Conservation (phyloP, 495 filamentous ascomycete genomes). For the Copromyces sp. region DNA sequence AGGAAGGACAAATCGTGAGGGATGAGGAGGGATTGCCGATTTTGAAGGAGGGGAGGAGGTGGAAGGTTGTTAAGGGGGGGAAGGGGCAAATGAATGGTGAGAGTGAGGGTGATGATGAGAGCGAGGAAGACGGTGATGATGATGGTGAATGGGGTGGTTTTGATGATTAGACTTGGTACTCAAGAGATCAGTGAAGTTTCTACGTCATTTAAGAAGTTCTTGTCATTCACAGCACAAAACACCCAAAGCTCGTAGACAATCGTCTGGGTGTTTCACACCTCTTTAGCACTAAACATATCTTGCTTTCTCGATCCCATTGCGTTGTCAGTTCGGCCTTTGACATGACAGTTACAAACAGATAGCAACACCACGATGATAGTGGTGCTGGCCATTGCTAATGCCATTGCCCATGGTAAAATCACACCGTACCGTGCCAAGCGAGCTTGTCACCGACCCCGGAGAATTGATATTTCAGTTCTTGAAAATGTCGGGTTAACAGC, state of each 20-base stretch:
- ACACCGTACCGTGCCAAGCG: neutral
- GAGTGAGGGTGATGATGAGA: neutral
- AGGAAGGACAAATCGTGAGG: conserved; percentile 20
- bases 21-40: conserved; percentile 11
- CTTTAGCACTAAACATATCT: neutral
- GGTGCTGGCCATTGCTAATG: neutral
- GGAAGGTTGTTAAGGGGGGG: conserved; percentile 23
- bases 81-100: conserved; percentile 12
- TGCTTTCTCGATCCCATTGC: neutral
- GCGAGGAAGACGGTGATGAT: conserved; percentile 5
- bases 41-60: neutral
- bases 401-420: neutral
- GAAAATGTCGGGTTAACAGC: neutral
- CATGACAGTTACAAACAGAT: neutral
- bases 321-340: neutral
- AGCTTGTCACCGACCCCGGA: neutral
- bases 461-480: neutral
- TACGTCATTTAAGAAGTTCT: neutral
- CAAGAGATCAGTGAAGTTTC: neutral
- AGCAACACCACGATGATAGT: neutral
- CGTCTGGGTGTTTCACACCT: neutral
- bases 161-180: conserved; percentile 22
- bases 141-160: conserved; percentile 40
- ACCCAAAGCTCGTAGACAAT: neutral
- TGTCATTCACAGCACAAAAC: neutral